Conservation (phyloP, 805 yeast species). For the Phaffomyces antillensis region DNA sequence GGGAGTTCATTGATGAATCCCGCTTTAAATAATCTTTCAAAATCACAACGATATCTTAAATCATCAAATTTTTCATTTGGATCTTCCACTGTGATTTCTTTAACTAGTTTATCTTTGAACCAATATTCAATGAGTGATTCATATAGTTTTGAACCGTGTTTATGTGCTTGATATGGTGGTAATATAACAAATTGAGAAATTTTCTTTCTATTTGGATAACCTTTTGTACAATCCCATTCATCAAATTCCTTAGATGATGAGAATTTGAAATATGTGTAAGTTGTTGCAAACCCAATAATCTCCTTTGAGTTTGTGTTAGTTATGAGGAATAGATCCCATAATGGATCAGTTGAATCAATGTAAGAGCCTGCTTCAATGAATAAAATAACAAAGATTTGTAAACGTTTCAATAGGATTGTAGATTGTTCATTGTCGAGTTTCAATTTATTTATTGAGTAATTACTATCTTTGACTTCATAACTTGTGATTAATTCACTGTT, state of each 20-base stretch:
- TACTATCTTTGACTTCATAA: slow-evolving; percentile 30
- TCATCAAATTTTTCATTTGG: slow-evolving; percentile 92
- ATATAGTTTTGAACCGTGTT: slow-evolving; percentile 68
- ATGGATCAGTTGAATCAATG: slow-evolving; percentile 66
- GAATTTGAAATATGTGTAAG: slow-evolving; percentile 77
- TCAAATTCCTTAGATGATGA: slow-evolving; percentile 49
- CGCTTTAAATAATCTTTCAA: slow-evolving; percentile 37
- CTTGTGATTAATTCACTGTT: slow-evolving; percentile 24
- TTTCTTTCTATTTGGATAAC: slow-evolving; percentile 46
- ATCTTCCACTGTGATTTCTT: slow-evolving; percentile 85
- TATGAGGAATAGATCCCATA: slow-evolving; percentile 73
- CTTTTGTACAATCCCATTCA: slow-evolving; percentile 16
- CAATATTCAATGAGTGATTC: slow-evolving; percentile 47
- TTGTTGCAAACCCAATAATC: slow-evolving; percentile 76
- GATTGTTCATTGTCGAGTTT: slow-evolving; percentile 31
- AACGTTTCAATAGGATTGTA: slow-evolving; percentile 36
- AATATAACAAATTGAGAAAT: slow-evolving; percentile 82
- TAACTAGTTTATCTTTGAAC: slow-evolving; percentile 42
- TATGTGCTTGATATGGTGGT: slow-evolving; percentile 74
- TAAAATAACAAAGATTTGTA: slow-evolving; percentile 73
- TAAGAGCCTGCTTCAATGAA: slow-evolving; percentile 93
- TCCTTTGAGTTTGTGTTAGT: slow-evolving; percentile 28
- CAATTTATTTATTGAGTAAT: slow-evolving; percentile 44
- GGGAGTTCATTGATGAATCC: slow-evolving; percentile 26
- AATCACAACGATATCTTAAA: slow-evolving; percentile 76